Base-by-base conservation (phyloP, 305 asterid genomes). In the Rubia occidens region DNA sequence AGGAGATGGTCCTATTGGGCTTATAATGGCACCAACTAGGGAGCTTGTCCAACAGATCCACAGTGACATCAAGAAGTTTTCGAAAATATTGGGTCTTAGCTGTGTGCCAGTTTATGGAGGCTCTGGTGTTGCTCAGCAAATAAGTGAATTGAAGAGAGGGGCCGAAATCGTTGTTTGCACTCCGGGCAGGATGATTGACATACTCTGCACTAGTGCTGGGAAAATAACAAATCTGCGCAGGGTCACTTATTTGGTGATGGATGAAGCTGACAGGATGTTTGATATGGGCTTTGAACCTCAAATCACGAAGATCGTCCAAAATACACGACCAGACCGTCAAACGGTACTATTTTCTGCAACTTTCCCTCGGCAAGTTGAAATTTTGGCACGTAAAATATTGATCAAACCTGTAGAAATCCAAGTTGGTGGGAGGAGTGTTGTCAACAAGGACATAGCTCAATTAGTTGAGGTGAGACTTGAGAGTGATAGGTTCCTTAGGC, bases 211-310 rank as follows among this genome's bases (percentile, higher is more conserved):
- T 21, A 93, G 98, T 71, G 83, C 86, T 68, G 97, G 98, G 61
- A 93, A 88, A 82, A 93, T 93, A 51, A 93, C 97, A 61, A 93
- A 93, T 79, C 82, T 93, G 68, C 90, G 98, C 0, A 91, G 97
- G 77, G 96, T 88, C 73, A 88, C 98, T 10, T 93, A 90, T 79
- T 84, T 93, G 84, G 97, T 93, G 80, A 85, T 93, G 96, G 98
- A 93, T 70, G 98, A 93, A 84, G 98, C 98, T 56, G 98, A 93
- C 75, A 87, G 97, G 17, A 93, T 93, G 98, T 93, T 93, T 83
- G 98, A 93, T 73, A 88, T 93, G 97, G 98, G 98, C 71, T 93
- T 93, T 76, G 98, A 93, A 81, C 98, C 98, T 67, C 97, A 93
- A 76, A 93, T 93, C 63, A 90, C 98, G 0, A 87, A 96, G 68